Evolutionary conservation across 2,329 filamentous ascomycete genomes (phyloP), one percentile per base, ranked within the genome.

Genomic region (Ilyonectria mors-panacis): DNA sequence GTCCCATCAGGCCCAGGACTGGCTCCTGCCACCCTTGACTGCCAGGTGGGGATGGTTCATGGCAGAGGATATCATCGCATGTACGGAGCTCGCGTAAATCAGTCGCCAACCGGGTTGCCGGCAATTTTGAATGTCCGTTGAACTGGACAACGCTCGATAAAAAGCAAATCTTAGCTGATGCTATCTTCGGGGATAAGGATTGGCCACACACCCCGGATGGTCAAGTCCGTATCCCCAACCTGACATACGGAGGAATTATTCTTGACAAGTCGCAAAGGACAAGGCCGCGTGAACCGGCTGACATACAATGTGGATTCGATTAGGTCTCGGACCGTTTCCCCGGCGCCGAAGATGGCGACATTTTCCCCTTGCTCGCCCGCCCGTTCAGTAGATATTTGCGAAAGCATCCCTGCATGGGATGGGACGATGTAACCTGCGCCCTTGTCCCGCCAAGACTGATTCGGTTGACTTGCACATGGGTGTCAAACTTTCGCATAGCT

Each of bases 331-430:
- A 42, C 3, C 39, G 39, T 19, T n/a, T 42, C 39, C 39, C 39
- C 26, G 19, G 33, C 23, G 9, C 8, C 19, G 7, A 33, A 39
- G 17, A 51, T 30, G 15, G 45, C 33, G 33, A 42, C 33, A 50
- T 26, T 39, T 30, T 6, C 21, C 17, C 19, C 48, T 19, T 7
- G 17, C 21, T n/a, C 28, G 51, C 57, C 21, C 45, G 4, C 12
- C n/a, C 39, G 39, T 48, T 59, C 26, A n/a, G 33, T 21, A 26
- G 4, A 23, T 42, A 19, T 19, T 59, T 59, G 57, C 33, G 57
- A 59, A n/a, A 28, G 26, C 30, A n/a, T 59, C 28, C 8, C 21
- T 59, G n/a, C 1, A 42, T n/a, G 15, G 39, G n/a, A n/a, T 42
- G 56, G 44, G 10, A 48, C 12, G n/a, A 28, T 2, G 15, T 9